Base-by-base conservation (phyloP, 1,284 basidiomycete species). In the Sanguinoderma infundibulare region DNA sequence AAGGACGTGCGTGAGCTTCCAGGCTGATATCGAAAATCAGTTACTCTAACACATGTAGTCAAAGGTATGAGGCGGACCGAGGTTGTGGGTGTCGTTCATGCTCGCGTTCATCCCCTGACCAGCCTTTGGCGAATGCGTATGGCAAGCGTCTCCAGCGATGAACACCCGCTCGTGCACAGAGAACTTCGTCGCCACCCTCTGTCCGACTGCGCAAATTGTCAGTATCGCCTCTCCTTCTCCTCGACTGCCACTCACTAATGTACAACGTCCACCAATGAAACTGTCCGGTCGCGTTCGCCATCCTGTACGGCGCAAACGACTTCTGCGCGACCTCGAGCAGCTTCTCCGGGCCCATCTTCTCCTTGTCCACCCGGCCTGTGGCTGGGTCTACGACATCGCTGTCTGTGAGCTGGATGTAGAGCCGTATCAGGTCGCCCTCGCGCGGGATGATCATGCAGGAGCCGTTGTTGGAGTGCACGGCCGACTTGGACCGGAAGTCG, bases 241-340 rank as follows among this genome's bases (percentile, higher is more conserved):
- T 12, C 4, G 24, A 34, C 15, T 2, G 70, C 72, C 2, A 54
- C 61, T 26, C 40, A 78, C 78, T 87, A 64, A 83, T 82, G 68
- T 93, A 93, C 34, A 90, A 79, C 0, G 91, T 92, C 87, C 88
- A 95, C 93, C 93, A 95, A 47, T 93, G 86, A 24, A 91, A 79
- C 14, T 77, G 74, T 24, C 86, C 78, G 30, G 34, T 14, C 1
- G 84, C 81, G 17, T 82, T 81, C 5, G 82, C 75, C 42, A 95
- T 81, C 7, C 74, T 80, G 73, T 87, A 96, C 1, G 94, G 94
- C 44, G 82, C 69, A 42, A 95, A 78, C 2, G 88, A 85, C 70
- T 83, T 86, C 68, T 83, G 80, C 8, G 89, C 91, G 24, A 87
- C 87, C 69, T 87, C 81, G 53, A 94, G 68, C 53, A 95, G 77